Percentiles rank a stretch among this genome's conserved stretches.
These are phyloP conservation scores for Scheffersomyces quercinus DNA, from an alignment of 1,139 yeast species.

Conservation along the genomic window DNA sequence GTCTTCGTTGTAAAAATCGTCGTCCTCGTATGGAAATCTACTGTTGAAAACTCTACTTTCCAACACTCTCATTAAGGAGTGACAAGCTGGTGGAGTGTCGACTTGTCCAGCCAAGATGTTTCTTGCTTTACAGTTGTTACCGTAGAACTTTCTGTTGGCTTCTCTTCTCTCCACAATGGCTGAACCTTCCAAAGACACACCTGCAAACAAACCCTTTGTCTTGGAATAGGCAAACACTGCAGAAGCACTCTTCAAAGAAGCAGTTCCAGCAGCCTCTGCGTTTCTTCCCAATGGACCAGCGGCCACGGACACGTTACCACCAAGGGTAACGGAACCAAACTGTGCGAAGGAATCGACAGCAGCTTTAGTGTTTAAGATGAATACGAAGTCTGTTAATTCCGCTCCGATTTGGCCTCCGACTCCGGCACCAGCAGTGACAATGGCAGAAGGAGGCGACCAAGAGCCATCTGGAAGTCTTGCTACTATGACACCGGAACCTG, in stretches of 20 bases:
- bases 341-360: conserved; percentile 96
- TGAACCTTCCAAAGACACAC: conserved; percentile 95
- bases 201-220: conserved; percentile 96
- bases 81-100: conserved; percentile 93
- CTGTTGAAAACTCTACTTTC: conserved; percentile 83
- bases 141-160: conserved; percentile 93
- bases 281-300: conserved; percentile 98
- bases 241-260: conserved; percentile 82
- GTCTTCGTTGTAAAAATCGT: conserved; percentile 57
- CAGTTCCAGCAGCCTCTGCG: conserved; percentile 97
- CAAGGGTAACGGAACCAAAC: conserved; percentile 89
- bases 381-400: conserved; percentile 94
- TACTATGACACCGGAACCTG: conserved; percentile 94
- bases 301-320: conserved; percentile 95
- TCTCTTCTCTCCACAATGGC: conserved; percentile 94
- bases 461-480: conserved; percentile 92
- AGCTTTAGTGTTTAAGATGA: conserved; percentile 78
- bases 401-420: conserved; percentile 98
- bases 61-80: conserved; percentile 80
- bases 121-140: conserved; percentile 82
- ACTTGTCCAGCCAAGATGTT: conserved; percentile 80
- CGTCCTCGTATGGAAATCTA: conserved; percentile 50
- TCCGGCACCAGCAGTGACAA: conserved; percentile 96
- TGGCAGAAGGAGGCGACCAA: conserved; percentile 99
- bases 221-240: conserved; percentile 93